phyloP scores from a whole-genome alignment of 2,329 filamentous ascomycete species.

The Ophiostoma triangulosporum region DNA sequence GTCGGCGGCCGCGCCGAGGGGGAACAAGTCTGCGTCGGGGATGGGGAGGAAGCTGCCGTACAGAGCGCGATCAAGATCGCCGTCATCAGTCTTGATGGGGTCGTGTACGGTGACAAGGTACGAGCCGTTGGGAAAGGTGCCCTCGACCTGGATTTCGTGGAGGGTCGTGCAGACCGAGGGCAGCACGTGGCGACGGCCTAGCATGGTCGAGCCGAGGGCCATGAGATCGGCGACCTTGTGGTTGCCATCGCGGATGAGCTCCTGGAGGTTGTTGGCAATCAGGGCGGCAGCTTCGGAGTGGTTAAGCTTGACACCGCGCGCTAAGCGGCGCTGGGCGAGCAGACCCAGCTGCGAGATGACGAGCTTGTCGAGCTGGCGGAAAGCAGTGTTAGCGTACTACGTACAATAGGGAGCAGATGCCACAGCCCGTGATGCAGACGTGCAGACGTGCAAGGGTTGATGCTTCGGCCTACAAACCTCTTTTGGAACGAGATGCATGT shows the following conservation, averaged over 20 bases:
- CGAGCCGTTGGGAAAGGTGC: constrained; percentile 79
- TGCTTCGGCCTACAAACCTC: constrained; percentile 19
- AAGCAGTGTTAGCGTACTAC: background rate
- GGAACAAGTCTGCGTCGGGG: constrained; percentile 55
- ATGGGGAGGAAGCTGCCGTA: constrained; percentile 86
- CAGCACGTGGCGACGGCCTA: constrained; percentile 81
- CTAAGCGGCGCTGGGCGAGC: constrained; percentile 76
- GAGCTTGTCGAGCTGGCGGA: constrained; percentile 78
- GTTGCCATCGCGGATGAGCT: constrained; percentile 92
- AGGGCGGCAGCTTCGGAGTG: constrained; percentile 75
- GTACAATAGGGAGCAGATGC: no score
- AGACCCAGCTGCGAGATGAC: constrained; percentile 78
- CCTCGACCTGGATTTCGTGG: constrained; percentile 80
- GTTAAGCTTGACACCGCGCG: constrained; percentile 77
- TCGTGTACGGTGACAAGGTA: constrained; percentile 92
- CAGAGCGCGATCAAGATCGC: constrained; percentile 70
- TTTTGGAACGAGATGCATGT: constrained; percentile 24
- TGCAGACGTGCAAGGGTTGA: background rate
- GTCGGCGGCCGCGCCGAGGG: constrained; percentile 46
- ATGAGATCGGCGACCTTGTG: constrained; percentile 90
- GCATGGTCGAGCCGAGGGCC: constrained; percentile 79
- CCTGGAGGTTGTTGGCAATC: constrained; percentile 81
- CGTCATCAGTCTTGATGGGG: constrained; percentile 74
- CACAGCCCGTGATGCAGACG: no score
- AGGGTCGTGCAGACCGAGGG: constrained; percentile 70